Conservation (phyloP, 2,329 filamentous ascomycete genomes). For the Diaporthe ilicicola region DNA sequence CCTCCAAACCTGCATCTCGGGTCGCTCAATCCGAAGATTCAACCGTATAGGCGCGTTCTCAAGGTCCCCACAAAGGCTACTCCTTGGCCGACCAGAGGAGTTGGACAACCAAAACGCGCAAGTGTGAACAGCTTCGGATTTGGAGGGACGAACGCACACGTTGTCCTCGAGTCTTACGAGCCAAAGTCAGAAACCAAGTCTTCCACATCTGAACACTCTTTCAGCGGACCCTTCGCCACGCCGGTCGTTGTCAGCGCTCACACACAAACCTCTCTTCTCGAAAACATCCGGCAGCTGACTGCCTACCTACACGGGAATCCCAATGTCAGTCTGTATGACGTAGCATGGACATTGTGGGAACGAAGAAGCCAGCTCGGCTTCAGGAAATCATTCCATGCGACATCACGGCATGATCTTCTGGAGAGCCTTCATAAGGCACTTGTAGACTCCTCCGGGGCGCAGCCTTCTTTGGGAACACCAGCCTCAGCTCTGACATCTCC, state of each 20-base stretch:
- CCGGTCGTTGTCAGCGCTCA: background rate
- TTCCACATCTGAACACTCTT: conserved; percentile 19
- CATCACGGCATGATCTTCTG: background rate
- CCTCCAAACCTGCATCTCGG: conserved; percentile 50
- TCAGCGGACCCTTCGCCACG: background rate
- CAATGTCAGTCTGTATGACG: background rate
- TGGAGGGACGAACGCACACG: background rate
- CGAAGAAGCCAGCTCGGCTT: background rate
- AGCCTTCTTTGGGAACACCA: background rate
- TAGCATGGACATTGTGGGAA: background rate
- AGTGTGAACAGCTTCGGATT: conserved; percentile 22
- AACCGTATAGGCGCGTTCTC: conserved; percentile 39
- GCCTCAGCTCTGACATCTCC: background rate
- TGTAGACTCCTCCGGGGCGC: background rate
- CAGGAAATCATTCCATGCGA: background rate
- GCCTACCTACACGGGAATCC: conserved; percentile 34
- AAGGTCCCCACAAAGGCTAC: conserved; percentile 25
- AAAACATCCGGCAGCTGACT: conserved; percentile 35
- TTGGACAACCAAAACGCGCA: background rate
- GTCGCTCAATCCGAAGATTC: conserved; percentile 43
- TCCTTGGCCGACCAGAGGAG: background rate
- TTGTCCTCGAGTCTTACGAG: background rate
- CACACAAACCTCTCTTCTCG: conserved; percentile 35
- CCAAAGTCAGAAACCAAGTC: background rate
- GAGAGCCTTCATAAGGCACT: background rate